Percentiles rank a stretch among this genome's conserved stretches.
These are phyloP conservation scores for Curvularia verruculosa DNA, from an alignment of 2,329 filamentous ascomycete species.

Conservation along the genomic window DNA sequence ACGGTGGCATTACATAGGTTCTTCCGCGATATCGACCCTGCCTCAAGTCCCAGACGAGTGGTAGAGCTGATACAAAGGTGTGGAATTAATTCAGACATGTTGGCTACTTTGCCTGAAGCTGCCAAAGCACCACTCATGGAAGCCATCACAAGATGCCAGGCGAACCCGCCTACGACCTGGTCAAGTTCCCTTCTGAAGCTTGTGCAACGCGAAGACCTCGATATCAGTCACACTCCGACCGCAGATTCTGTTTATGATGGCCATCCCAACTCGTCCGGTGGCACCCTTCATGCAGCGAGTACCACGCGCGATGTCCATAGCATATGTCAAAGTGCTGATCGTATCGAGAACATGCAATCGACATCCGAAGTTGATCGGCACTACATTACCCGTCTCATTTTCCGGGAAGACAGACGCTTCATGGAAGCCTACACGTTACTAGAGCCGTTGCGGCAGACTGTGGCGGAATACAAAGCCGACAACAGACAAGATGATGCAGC, in stretches of 20 bases:
- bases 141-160: conserved; percentile 81
- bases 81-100: conserved; percentile 68
- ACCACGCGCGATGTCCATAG: conserved; percentile 70
- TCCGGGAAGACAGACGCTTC: conserved; percentile 87
- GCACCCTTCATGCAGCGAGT: conserved; percentile 20
- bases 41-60: conserved; percentile 60
- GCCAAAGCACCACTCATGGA: conserved; percentile 82
- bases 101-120: conserved; percentile 85
- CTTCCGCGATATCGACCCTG: conserved; percentile 58
- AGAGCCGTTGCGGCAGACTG: conserved; percentile 80
- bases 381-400: conserved; percentile 85
- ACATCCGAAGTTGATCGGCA: conserved; percentile 79
- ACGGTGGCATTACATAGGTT: conserved; percentile 74
- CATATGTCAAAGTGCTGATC: conserved; percentile 73
- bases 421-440: conserved; percentile 84
- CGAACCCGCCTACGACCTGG: conserved; percentile 81
- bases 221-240: conserved; percentile 40
- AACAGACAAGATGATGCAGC: conserved; percentile 84
- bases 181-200: conserved; percentile 71
- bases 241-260: conserved; percentile 32
- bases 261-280: conserved; percentile 26
- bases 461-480: conserved; percentile 76
- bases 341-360: conserved; percentile 71
- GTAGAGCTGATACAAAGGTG: conserved; percentile 76
- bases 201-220: conserved; percentile 82